phyloP scores from a whole-genome alignment of 1,139 yeast species.

The Sugiyamaella grinbergsii region DNA sequence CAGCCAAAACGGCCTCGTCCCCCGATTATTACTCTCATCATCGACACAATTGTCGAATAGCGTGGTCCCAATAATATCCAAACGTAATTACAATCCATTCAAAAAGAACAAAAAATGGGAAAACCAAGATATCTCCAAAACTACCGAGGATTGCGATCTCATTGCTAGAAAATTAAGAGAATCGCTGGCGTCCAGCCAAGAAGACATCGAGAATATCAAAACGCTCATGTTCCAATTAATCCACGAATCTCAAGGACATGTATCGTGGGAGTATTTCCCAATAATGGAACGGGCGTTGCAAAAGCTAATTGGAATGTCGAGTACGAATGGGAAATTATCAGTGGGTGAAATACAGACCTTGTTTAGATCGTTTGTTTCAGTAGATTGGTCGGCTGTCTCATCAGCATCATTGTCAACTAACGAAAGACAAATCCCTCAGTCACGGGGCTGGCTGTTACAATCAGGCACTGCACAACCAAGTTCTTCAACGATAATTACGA shows the following conservation, averaged over 20 bases:
- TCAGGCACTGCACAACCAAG: constrained; percentile 5
- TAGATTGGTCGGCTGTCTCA: not conserved
- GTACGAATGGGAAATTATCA: constrained; percentile 2
- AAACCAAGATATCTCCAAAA: not conserved
- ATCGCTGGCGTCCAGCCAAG: not conserved
- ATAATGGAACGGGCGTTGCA: constrained; percentile 18
- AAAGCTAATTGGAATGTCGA: not conserved
- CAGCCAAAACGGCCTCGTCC: too few species aligned
- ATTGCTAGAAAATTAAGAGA: constrained; percentile 17
- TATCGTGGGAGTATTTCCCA: constrained; percentile 9
- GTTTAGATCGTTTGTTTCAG: constrained; percentile 10
- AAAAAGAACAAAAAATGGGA: constrained; percentile 14
- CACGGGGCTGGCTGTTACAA: constrained; percentile 10
- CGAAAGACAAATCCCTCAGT: not conserved
- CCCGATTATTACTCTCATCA: not conserved
- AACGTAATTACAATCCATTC: constrained; percentile 5
- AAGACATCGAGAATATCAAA: not conserved
- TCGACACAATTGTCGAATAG: too few species aligned
- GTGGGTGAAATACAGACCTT: constrained; percentile 12
- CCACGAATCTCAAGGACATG: not conserved
- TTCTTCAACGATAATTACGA: constrained; percentile 12
- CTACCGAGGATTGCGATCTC: constrained; percentile 3
- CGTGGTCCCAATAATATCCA: not conserved
- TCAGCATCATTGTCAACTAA: not conserved
- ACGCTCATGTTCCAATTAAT: constrained; percentile 10